Base-by-base conservation (phyloP, 1,284 basidiomycete species). In the Naganishia albida region DNA sequence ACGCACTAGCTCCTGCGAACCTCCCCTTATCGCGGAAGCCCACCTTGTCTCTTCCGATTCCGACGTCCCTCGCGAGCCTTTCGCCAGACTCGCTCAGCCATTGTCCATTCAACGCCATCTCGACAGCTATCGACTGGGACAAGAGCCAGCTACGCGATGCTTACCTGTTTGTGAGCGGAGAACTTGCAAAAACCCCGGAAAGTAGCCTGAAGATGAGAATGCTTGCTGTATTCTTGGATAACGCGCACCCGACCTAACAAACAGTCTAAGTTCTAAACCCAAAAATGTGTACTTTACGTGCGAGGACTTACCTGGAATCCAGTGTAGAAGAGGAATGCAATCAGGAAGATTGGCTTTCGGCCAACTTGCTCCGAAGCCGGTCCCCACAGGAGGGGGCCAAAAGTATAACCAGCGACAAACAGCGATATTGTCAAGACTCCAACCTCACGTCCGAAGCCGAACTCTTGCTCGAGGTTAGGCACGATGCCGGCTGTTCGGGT, bases 131-230 rank as follows among this genome's bases (percentile, higher is more conserved):
- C n/a, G n/a, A n/a, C n/a, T n/a, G n/a, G n/a, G n/a, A n/a, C n/a
- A n/a, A n/a, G n/a, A n/a, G n/a, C n/a, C n/a, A n/a, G n/a, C n/a
- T n/a, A n/a, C n/a, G n/a, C n/a, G n/a, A n/a, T n/a, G n/a, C 23
- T 18, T 43, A 46, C 50, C 68, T 70, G 53, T 71, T 72, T 20
- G 74, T 75, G 12, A 75, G 56, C 4, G 15, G 80, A 74, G 26
- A 73, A 71, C 12, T 79, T 34, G 80, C 83, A 68, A 88, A 89
- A 2, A 80, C 81, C 0, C 88, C 88, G 1, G 85, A 83, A 6
- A 90, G 73, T 76, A 90, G 87, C 18, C 88, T 83, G 76, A 89
- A 87, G 38, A 86, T 77, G 44, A 90, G 81, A 62, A 90, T 80
- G 0, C 83, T 78, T 3, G 81, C 84, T 0, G 84, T 85, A 74